A percentile compares a stretch with the other conserved stretches of the same genome.
Conservation (phyloP, 2,329 filamentous ascomycete genomes). For the Diaporthe amygdali region DNA sequence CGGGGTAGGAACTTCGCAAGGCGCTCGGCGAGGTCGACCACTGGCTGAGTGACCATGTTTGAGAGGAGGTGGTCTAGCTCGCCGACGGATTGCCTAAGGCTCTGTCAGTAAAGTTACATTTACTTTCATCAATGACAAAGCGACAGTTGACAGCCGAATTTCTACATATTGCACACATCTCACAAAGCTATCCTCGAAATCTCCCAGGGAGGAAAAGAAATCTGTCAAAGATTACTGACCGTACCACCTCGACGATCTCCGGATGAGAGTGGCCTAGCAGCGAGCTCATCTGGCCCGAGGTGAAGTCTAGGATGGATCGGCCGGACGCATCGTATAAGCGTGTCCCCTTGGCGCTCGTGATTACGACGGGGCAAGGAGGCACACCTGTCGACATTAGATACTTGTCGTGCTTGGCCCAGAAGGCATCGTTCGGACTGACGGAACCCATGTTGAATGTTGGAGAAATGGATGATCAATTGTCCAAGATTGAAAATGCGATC, state of each 20-base stretch:
- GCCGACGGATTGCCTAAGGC: constrained; percentile 47
- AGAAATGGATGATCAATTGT: accelerated
- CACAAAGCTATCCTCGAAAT: too few relatives aligned
- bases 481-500: not conserved
- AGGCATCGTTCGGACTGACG: constrained; percentile 25
- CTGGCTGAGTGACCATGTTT: constrained; percentile 61
- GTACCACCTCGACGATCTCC: constrained; percentile 59
- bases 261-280: constrained; percentile 62
- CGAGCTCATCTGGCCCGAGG: constrained; percentile 64
- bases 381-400: constrained; percentile 50
- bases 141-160: too few relatives aligned
- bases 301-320: constrained; percentile 60
- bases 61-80: constrained; percentile 62
- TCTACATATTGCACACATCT: too few relatives aligned
- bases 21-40: constrained; percentile 56
- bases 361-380: constrained; percentile 43
- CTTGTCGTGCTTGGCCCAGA: constrained; percentile 42
- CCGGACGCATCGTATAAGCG: constrained; percentile 49
- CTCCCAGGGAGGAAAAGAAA: too few relatives aligned
- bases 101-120: too few relatives aligned
- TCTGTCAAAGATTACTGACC: too few relatives aligned
- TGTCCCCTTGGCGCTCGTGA: constrained; percentile 50
- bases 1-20: constrained; percentile 51
- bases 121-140: too few relatives aligned
- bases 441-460: constrained; percentile 19